phyloP scores from a whole-genome alignment of 306 rosid species.

The Purshia tridentata region DNA sequence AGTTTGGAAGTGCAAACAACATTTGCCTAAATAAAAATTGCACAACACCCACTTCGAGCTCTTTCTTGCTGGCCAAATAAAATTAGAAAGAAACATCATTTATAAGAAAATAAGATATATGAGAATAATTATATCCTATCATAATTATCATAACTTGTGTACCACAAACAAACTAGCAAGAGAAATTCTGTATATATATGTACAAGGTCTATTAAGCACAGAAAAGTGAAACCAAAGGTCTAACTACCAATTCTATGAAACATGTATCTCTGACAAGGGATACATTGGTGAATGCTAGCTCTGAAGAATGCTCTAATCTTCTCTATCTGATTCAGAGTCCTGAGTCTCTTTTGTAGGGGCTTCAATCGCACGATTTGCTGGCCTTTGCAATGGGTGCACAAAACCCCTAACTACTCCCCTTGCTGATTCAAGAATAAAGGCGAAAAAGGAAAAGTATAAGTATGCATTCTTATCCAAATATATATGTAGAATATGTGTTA shows the following conservation, averaged over 20 bases:
- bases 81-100: too few species aligned
- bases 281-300: background rate
- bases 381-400: slow-evolving; percentile 31
- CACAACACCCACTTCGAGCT: too few species aligned
- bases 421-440: slow-evolving; percentile 28
- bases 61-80: too few species aligned
- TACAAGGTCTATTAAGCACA: background rate
- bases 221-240: background rate
- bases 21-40: too few species aligned
- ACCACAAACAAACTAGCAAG: background rate
- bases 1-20: too few species aligned
- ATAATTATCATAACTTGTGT: background rate
- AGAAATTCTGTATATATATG: background rate
- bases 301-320: slow-evolving; percentile 19
- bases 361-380: slow-evolving; percentile 9
- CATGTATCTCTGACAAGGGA: background rate
- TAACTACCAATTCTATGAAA: background rate
- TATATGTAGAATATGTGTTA: too few species aligned
- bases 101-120: too few species aligned
- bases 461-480: background rate
- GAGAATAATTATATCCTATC: too few species aligned
- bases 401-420: slow-evolving; percentile 29
- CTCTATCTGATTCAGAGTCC: slow-evolving; percentile 35
- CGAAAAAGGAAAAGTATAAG: background rate
- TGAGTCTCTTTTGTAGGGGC: slow-evolving; percentile 24